A percentile compares a stretch with the other conserved stretches of the same genome.
These are phyloP conservation scores for Phytophthora aleatoria DNA, from an alignment of 352 stramenopile genomes.

Conservation along the genomic window DNA sequence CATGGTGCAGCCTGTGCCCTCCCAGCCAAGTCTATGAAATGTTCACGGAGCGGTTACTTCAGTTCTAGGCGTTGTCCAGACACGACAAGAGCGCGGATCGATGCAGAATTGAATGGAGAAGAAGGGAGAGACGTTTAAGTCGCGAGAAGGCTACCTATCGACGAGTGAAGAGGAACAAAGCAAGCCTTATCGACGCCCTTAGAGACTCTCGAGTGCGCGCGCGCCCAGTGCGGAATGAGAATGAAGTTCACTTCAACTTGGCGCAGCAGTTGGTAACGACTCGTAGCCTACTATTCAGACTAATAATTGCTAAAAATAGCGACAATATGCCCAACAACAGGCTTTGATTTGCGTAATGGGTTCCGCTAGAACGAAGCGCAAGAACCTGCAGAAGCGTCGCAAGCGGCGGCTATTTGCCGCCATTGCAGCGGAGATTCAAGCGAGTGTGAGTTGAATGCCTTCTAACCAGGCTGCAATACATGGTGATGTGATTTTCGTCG, in stretches of 20 bases:
- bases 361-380: slow-evolving; percentile 58
- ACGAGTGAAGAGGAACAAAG: not conserved
- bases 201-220: slow-evolving; percentile 12
- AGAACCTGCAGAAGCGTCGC: slow-evolving; percentile 82
- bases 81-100: not conserved
- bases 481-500: slow-evolving; percentile 5
- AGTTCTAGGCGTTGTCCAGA: not conserved
- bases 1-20: slow-evolving; percentile 39
- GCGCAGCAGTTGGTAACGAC: slow-evolving; percentile 20
- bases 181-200: not conserved
- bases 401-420: slow-evolving; percentile 67
- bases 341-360: slow-evolving; percentile 39
- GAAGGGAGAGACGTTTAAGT: too few species aligned
- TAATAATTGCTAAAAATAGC: slow-evolving; percentile 7
- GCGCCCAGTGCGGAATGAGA: slow-evolving; percentile 30
- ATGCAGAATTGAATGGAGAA: slow-evolving; percentile 10
- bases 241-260: slow-evolving; percentile 41
- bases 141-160: slow-evolving; percentile 5
- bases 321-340: slow-evolving; percentile 14
- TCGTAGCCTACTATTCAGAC: slow-evolving; percentile 5
- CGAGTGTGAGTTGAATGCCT: slow-evolving; percentile 32
- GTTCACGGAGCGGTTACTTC: slow-evolving; percentile 17
- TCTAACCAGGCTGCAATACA: not conserved
- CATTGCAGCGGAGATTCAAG: slow-evolving; percentile 55
- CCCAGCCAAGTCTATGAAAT: not conserved